phyloP scores from a whole-genome alignment of 129 eudicot genomes.

The Glebionis coronaria region DNA sequence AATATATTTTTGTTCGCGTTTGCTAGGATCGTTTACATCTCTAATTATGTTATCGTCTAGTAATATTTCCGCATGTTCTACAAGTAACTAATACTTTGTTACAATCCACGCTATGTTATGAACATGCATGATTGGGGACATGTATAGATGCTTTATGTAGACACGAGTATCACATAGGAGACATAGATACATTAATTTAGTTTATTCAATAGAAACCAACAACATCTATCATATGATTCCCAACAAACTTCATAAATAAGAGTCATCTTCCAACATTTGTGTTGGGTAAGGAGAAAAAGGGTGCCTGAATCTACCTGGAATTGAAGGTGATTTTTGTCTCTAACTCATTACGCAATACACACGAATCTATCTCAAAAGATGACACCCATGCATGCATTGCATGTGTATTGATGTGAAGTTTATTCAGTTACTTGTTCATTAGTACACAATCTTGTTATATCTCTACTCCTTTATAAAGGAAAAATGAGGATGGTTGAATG shows the following conservation, averaged over 20 bases:
- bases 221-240: conserved; percentile 33
- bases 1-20: too few relatives aligned
- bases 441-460: background rate
- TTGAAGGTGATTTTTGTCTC: conserved; percentile 36
- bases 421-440: background rate
- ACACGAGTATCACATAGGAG: conserved; percentile 25
- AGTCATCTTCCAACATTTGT: conserved; percentile 23
- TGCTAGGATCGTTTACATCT: too few relatives aligned
- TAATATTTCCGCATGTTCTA: too few relatives aligned
- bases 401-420: conserved; percentile 6
- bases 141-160: conserved; percentile 18
- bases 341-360: conserved; percentile 21
- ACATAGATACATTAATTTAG: conserved; percentile 25
- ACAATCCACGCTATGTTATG: background rate
- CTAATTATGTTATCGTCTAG: too few relatives aligned
- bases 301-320: conserved; percentile 45
- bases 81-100: too few relatives aligned
- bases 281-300: conserved; percentile 15
- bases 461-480: too few relatives aligned
- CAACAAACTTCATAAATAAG: conserved; percentile 28
- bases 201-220: conserved; percentile 26
- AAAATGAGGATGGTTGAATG: too few relatives aligned
- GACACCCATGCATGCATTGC: conserved; percentile 24
- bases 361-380: conserved; percentile 17
- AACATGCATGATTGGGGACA: conserved; percentile 31